These are phyloP conservation scores for Adansonia rubrostipa DNA, from an alignment of 441 rosid species.

Conservation along the genomic window DNA sequence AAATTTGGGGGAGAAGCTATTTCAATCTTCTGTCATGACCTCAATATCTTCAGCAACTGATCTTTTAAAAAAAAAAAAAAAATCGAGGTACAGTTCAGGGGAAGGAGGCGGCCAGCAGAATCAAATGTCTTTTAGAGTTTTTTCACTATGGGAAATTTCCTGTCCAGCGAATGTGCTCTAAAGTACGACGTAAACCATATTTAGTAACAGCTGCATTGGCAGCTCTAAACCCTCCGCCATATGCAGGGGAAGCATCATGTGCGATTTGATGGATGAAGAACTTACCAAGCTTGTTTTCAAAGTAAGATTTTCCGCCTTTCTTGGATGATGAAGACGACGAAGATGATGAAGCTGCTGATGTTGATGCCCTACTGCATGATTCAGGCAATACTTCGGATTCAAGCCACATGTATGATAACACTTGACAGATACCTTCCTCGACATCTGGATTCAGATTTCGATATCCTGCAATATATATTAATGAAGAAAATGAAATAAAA, in stretches of 20 bases:
- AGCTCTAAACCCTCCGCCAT: slow-evolving; percentile 87
- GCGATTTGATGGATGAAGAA: slow-evolving; percentile 84
- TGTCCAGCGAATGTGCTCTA: slow-evolving; percentile 67
- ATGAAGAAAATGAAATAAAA: background rate
- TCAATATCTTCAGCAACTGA: slow-evolving; percentile 2
- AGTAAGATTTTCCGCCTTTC: slow-evolving; percentile 70
- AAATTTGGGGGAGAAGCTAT: slow-evolving; percentile 37
- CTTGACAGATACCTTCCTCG: slow-evolving; percentile 96
- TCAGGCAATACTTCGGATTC: slow-evolving; percentile 82
- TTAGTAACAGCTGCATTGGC: slow-evolving; percentile 81
- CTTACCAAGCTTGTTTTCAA: slow-evolving; percentile 77
- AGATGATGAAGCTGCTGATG: slow-evolving; percentile 54
- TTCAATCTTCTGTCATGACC: slow-evolving; percentile 31
- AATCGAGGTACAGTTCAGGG: no score
- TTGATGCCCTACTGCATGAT: slow-evolving; percentile 50
- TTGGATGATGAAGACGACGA: slow-evolving; percentile 62
- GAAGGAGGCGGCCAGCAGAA: no score
- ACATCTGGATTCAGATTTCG: slow-evolving; percentile 78
- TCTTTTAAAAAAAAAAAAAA: background rate
- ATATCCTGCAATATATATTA: slow-evolving; percentile 51
- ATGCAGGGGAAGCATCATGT: slow-evolving; percentile 79
- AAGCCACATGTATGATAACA: slow-evolving; percentile 89
- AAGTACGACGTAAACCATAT: slow-evolving; percentile 71
- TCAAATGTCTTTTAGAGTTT: no score
- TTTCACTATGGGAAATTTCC: slow-evolving; percentile 70